Evolutionary conservation across 2,329 filamentous ascomycete species (phyloP), one percentile per base, ranked within the genome.

Genomic region (Aureobasidium pullulans): DNA sequence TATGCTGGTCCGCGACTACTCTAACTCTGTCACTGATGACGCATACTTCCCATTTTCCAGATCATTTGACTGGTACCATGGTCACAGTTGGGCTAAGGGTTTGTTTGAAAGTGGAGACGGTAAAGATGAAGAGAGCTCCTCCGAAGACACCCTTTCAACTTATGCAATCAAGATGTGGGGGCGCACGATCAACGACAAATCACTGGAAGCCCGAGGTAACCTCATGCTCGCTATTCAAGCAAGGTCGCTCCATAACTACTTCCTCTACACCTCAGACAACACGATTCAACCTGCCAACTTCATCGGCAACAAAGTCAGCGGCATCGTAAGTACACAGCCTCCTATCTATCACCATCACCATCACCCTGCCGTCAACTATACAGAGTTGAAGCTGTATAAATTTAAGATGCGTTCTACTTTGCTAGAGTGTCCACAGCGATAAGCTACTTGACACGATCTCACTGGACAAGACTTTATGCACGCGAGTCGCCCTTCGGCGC

Each of bases 81-180:
- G 93, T 1, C 94, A 97, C 15, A 29, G 3, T 6, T 39, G 47
- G 47, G 93, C 93, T 2, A 90, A 90, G 59, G 89, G 89, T 1
- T 74, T 93, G 5, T 89, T 84, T 66, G 82, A 88, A 62, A 79
- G 82, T 39, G 77, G 76, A 59, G 88, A 93, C 70, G 89, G 89
- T 62, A 92, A 92, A 75, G 84, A 93, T 70, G 82, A 92, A 74
- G 94, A 97, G 72, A 94, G 89, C 32, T 90, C 87, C 47, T 93
- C 89, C 0, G 93, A 97, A 74, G 94, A 97, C 72, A 84, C 85
- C 63, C 91, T 96, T 84, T 86, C 88, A 61, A 84, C 85, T 6
- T 96, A 94, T 72, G 90, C 88, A 0, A 74, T 96, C 68, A 96
- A 96, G 78, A 90, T 97, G 86, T 97, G 94, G 94, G 94, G 92